Percentiles rank a stretch among this genome's conserved stretches.
Conservation (phyloP, 2,329 filamentous ascomycete species). For the Metarhizium sp. region DNA sequence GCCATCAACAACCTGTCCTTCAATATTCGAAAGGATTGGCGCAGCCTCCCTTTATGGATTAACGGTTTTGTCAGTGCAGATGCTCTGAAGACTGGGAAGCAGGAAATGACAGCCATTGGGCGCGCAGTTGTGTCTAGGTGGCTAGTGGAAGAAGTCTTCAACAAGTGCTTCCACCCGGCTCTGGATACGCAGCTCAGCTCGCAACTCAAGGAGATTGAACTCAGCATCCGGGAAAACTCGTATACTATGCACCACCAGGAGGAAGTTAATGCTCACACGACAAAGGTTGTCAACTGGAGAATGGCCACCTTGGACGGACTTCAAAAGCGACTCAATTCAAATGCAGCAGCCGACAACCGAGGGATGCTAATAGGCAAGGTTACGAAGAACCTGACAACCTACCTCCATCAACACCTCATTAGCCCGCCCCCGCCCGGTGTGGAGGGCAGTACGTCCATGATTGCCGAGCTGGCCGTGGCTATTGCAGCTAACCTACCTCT, state of each 20-base stretch:
- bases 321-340: conserved; percentile 55
- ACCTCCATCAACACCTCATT: conserved; percentile 63
- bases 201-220: conserved; percentile 77
- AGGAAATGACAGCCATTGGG: conserved; percentile 96
- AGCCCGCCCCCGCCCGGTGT: conserved; percentile 72
- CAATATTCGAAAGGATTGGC: conserved; percentile 94
- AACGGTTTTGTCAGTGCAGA: conserved; percentile 72
- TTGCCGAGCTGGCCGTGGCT: conserved; percentile 80
- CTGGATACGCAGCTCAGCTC: conserved; percentile 68
- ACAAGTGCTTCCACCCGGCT: conserved; percentile 85
- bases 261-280: conserved; percentile 78
- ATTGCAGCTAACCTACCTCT: conserved; percentile 80
- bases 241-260: conserved; percentile 68
- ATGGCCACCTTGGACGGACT: conserved; percentile 91
- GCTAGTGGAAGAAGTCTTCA: conserved; percentile 85
- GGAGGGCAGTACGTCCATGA: conserved; percentile 84
- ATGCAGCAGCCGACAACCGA: conserved; percentile 57
- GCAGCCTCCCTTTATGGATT: conserved; percentile 70
- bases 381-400: conserved; percentile 57
- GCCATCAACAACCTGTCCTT: conserved; percentile 93
- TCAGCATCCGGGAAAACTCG: conserved; percentile 72
- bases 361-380: conserved; percentile 60
- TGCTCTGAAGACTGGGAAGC: conserved; percentile 76
- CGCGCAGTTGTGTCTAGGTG: conserved; percentile 82
- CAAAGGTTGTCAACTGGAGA: conserved; percentile 86